These are phyloP conservation scores for Xanthoconium separans DNA, from an alignment of 1,284 basidiomycete species.

Conservation along the genomic window DNA sequence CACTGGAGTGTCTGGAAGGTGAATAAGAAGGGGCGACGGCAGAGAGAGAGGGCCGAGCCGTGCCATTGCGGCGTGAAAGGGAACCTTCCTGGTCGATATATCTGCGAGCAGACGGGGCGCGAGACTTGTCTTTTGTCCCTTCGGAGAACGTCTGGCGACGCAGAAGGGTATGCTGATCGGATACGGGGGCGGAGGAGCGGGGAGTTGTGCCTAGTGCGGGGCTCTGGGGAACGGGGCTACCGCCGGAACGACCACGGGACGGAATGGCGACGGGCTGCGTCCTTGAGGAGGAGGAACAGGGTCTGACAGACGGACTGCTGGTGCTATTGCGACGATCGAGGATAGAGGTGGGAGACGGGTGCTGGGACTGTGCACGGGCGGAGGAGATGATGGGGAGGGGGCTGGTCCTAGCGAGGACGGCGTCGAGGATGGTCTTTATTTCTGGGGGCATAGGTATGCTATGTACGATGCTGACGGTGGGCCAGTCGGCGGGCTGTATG, in stretches of 20 bases:
- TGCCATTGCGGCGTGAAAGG: conserved; percentile 44
- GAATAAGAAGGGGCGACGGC: conserved; percentile 36
- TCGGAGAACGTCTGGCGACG: conserved; percentile 49
- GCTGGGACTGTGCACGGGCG: conserved; percentile 25
- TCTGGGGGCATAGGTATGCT: conserved; percentile 66
- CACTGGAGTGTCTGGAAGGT: conserved; percentile 23
- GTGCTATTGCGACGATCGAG: conserved; percentile 52
- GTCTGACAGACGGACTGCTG: conserved; percentile 38
- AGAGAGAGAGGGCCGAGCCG: conserved; percentile 50
- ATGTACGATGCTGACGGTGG: conserved; percentile 69
- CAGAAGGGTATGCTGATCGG: conserved; percentile 43
- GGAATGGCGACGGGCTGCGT: conserved; percentile 34
- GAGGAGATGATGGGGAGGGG: conserved; percentile 29
- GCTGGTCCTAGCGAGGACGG: conserved; percentile 38
- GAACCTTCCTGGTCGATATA: conserved; percentile 52
- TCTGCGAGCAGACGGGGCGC: conserved; percentile 62
- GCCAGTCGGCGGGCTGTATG: conserved; percentile 77
- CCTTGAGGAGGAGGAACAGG: conserved; percentile 31
- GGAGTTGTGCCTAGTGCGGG: conserved; percentile 28
- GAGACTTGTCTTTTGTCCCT: conserved; percentile 44
- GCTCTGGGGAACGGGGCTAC: conserved; percentile 32
- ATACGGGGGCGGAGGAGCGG: conserved; percentile 30
- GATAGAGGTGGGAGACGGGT: conserved; percentile 35
- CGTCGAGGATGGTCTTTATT: conserved; percentile 63
- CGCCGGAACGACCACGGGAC: conserved; percentile 32